A percentile compares a stretch with the other conserved stretches of the same genome.
Conservation (phyloP, 2,329 filamentous ascomycete genomes). For the Camptophora hylomeconis region DNA sequence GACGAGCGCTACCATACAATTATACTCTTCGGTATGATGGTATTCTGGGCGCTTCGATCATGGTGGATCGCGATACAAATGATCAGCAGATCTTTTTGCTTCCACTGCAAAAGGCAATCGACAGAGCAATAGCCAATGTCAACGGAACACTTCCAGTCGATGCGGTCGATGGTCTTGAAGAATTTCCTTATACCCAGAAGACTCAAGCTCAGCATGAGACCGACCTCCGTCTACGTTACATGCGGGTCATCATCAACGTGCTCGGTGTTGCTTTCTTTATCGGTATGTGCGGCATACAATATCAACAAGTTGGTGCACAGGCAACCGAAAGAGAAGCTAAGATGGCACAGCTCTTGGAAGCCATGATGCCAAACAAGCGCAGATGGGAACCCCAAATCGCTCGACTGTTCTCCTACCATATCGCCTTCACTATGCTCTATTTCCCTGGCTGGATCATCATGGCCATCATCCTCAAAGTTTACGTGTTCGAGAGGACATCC, state of each 20-base stretch:
- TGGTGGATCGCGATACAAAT: constrained; percentile 50
- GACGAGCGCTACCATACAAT: constrained; percentile 59
- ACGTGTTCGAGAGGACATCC: constrained; percentile 52
- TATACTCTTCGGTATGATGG: constrained; percentile 71
- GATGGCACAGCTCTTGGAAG: constrained; percentile 75
- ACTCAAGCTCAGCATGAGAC: constrained; percentile 54
- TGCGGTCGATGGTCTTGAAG: no score
- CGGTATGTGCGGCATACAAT: constrained; percentile 65
- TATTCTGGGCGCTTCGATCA: constrained; percentile 50
- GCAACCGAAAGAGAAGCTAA: constrained; percentile 73
- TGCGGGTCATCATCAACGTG: constrained; percentile 58
- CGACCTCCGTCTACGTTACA: constrained; percentile 54
- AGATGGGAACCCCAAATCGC: constrained; percentile 65
- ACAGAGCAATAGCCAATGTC: constrained; percentile 47
- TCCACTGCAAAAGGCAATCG: constrained; percentile 68
- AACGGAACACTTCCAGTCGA: no score
- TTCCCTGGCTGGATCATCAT: constrained; percentile 69
- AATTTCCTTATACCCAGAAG: constrained; percentile 64
- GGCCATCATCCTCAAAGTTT: constrained; percentile 46
- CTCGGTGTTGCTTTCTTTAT: constrained; percentile 67
- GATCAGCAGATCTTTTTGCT: constrained; percentile 65
- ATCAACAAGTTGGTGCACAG: constrained; percentile 74
- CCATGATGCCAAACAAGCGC: constrained; percentile 68
- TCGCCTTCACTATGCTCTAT: constrained; percentile 69
- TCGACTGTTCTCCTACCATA: constrained; percentile 63